phyloP scores from a whole-genome alignment of 2,329 filamentous ascomycete genomes.

The Thermothelomyces thermophilus region DNA sequence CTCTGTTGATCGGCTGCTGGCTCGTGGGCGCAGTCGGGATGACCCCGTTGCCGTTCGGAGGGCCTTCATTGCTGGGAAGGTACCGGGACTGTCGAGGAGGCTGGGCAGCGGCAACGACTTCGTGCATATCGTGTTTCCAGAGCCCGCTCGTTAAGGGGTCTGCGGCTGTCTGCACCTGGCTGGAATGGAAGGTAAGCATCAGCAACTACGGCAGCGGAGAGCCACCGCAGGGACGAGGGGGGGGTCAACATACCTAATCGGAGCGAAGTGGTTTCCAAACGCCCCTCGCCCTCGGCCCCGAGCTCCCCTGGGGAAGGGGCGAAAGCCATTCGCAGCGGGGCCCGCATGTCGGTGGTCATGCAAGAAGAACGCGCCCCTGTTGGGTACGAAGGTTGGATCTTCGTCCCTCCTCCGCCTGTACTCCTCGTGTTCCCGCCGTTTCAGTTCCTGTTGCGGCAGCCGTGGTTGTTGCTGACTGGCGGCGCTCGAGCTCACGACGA shows the following conservation, averaged over 20 bases:
- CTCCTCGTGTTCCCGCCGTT: conserved; percentile 82
- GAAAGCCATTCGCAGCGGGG: conserved; percentile 70
- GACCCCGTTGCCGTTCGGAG: conserved; percentile 47
- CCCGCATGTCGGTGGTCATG: conserved; percentile 82
- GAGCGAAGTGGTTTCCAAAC: conserved; percentile 51
- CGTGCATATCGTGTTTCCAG: conserved; percentile 95
- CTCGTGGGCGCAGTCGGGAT: conserved; percentile 54
- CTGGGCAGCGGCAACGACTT: conserved; percentile 49
- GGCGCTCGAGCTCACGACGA: conserved; percentile 49
- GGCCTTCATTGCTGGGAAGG: conserved; percentile 40
- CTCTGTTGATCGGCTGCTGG: conserved; percentile 61
- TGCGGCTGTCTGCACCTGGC: conserved; percentile 40
- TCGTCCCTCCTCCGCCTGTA: conserved; percentile 82
- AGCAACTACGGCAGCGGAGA: neutral
- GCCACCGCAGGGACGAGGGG: conserved; percentile 2
- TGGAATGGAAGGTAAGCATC: conserved; percentile 22
- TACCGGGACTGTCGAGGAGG: conserved; percentile 37
- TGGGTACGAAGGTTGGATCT: conserved; percentile 90
- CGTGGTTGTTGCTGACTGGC: conserved; percentile 36
- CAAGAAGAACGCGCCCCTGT: conserved; percentile 92
- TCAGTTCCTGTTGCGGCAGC: conserved; percentile 59
- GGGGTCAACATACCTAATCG: conserved; percentile 54
- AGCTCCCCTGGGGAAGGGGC: conserved; percentile 60
- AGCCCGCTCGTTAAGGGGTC: conserved; percentile 64
- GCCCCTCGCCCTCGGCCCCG: conserved; percentile 54